A percentile compares a stretch with the other conserved stretches of the same genome.
Evolutionary conservation across 352 stramenopile species (phyloP).

Genomic region (Phytophthora sp.): DNA sequence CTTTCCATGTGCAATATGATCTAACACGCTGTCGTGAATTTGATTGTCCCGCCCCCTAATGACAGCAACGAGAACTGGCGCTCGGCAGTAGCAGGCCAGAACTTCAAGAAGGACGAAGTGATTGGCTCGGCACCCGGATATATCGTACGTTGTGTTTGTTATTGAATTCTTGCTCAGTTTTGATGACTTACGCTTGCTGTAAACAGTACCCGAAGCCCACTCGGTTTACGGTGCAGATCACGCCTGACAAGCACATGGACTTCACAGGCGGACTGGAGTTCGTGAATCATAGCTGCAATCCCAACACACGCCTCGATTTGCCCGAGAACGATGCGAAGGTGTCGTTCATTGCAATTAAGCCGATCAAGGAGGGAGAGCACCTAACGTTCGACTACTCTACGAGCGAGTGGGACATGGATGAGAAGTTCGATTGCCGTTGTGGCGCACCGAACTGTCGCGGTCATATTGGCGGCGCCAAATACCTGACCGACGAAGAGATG

Average conservation of each 20-base stretch:
- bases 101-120: constrained; percentile 65
- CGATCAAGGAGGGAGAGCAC: constrained; percentile 75
- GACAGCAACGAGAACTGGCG: constrained; percentile 71
- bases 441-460: constrained; percentile 63
- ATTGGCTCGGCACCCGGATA: constrained; percentile 75
- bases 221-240: constrained; percentile 86
- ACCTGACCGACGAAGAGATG: constrained; percentile 68
- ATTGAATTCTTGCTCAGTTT: background rate
- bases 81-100: constrained; percentile 70
- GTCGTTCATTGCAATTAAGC: constrained; percentile 78
- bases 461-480: constrained; percentile 84
- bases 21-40: too few species aligned
- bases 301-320: constrained; percentile 84
- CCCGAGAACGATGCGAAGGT: constrained; percentile 74
- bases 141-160: constrained; percentile 50
- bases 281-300: constrained; percentile 89
- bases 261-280: constrained; percentile 86
- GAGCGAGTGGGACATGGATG: constrained; percentile 93
- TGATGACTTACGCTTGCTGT: constrained; percentile 9
- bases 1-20: too few species aligned
- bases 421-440: constrained; percentile 89
- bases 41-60: background rate
- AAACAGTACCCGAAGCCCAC: constrained; percentile 63
- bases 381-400: constrained; percentile 90
- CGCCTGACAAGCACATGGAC: constrained; percentile 80